phyloP scores from a whole-genome alignment of 2,329 filamentous ascomycete genomes.

The Microcyclosporella mali region DNA sequence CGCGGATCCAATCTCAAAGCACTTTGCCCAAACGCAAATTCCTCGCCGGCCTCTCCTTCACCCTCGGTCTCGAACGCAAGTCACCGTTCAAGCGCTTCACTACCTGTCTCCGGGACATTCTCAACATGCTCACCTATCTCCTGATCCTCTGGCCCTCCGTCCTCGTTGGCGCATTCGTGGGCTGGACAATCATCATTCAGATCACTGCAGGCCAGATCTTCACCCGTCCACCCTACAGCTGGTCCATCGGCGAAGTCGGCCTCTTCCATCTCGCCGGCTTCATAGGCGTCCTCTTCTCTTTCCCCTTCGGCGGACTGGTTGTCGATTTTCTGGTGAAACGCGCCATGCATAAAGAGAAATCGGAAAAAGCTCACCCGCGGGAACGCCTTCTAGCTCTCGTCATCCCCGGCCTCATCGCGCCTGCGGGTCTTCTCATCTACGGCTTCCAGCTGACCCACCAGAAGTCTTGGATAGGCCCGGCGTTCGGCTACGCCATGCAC shows the following conservation, averaged over 20 bases:
- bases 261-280: constrained; percentile 22
- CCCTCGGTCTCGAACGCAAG: constrained; percentile 14
- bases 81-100: constrained; percentile 10
- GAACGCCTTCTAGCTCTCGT: constrained; percentile 10
- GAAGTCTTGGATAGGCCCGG: constrained; percentile 19
- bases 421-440: constrained; percentile 29
- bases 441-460: constrained; percentile 23
- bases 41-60: constrained; percentile 14
- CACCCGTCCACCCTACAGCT: constrained; percentile 16
- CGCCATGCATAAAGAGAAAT: constrained; percentile 11
- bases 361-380: background rate
- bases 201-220: constrained; percentile 20
- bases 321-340: constrained; percentile 26
- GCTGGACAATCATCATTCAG: constrained; percentile 26
- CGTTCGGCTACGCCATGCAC: constrained; percentile 27
- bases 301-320: constrained; percentile 25
- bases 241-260: constrained; percentile 18
- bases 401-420: constrained; percentile 25
- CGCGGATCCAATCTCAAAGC: too few relatives aligned
- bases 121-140: constrained; percentile 21
- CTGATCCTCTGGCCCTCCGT: constrained; percentile 21
- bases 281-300: constrained; percentile 19
- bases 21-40: constrained; percentile 8
- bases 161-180: constrained; percentile 23
- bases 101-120: constrained; percentile 18